phyloP scores from a whole-genome alignment of 768 basidiomycete genomes.

The Pisolithus sp. region DNA sequence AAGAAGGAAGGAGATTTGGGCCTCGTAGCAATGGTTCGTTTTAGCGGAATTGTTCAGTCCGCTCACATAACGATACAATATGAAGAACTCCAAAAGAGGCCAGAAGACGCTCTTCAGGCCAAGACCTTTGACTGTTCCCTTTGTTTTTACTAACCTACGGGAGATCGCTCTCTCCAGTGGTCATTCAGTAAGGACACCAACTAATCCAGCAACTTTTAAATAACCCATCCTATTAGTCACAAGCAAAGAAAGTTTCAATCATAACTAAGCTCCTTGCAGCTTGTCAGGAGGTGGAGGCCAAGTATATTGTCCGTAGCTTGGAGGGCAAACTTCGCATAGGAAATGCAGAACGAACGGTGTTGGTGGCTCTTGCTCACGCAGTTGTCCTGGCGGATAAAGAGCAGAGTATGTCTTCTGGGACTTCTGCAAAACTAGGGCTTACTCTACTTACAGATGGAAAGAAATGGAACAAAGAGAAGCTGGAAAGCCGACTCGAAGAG shows the following conservation, averaged over 20 bases:
- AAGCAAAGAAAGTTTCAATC: slow-evolving; percentile 90
- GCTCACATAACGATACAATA: neutral
- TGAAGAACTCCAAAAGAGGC: slow-evolving; percentile 83
- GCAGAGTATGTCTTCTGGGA: slow-evolving; percentile 32
- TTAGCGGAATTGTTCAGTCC: neutral
- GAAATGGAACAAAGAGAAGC: slow-evolving; percentile 67
- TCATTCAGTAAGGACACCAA: slow-evolving; percentile 53
- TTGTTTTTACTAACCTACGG: slow-evolving; percentile 82
- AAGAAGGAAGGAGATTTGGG: slow-evolving; percentile 96
- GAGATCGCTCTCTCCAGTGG: slow-evolving; percentile 87
- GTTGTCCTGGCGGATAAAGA: slow-evolving; percentile 78
- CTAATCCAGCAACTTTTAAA: slow-evolving; percentile 1
- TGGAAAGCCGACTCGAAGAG: slow-evolving; percentile 68
- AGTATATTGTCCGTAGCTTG: slow-evolving; percentile 91
- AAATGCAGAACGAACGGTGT: slow-evolving; percentile 91
- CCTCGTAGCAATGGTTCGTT: slow-evolving; percentile 84
- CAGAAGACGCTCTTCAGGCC: slow-evolving; percentile 95
- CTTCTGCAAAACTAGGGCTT: neutral
- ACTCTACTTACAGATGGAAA: slow-evolving; percentile 48
- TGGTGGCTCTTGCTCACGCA: slow-evolving; percentile 92
- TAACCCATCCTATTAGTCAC: slow-evolving; percentile 50
- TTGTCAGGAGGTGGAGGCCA: slow-evolving; percentile 88
- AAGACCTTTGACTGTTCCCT: slow-evolving; percentile 81
- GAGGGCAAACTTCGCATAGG: slow-evolving; percentile 98
- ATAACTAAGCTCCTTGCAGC: slow-evolving; percentile 92